These are phyloP conservation scores for Globisporangium nodosum DNA, from an alignment of 352 stramenopile species.

Conservation along the genomic window DNA sequence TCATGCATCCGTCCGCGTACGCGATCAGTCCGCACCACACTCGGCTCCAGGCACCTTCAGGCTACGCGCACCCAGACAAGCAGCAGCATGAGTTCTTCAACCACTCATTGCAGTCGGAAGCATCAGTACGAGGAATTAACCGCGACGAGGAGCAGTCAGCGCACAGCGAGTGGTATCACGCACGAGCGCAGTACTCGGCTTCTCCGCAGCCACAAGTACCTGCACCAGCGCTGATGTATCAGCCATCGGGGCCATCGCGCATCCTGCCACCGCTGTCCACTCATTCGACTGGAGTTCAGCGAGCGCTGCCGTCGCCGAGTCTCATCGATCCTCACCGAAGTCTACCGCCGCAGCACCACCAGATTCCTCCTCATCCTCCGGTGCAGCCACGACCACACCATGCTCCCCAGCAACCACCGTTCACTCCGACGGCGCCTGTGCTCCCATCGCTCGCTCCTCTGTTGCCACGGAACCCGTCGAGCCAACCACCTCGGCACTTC, in stretches of 20 bases:
- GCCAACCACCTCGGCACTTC: neutral
- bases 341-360: slow-evolving; percentile 2
- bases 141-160: neutral
- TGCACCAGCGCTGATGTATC: neutral
- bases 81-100: slow-evolving; percentile 5
- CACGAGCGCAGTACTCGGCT: neutral
- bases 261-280: slow-evolving; percentile 8
- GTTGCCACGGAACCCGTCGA: neutral
- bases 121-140: neutral
- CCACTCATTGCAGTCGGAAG: neutral
- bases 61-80: neutral
- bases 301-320: slow-evolving; percentile 1
- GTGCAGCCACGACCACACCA: neutral
- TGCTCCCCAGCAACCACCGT: neutral
- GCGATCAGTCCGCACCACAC: slow-evolving; percentile 14
- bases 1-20: slow-evolving; percentile 9
- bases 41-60: neutral
- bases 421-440: neutral
- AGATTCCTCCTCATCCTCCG: neutral
- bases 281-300: neutral
- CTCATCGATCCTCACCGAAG: neutral
- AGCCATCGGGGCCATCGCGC: neutral
- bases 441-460: slow-evolving; percentile 13
- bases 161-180: neutral
- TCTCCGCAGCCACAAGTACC: neutral